A percentile compares a stretch with the other conserved stretches of the same genome.
Conservation (phyloP, 305 asterid species). For the Fraxinus xanthoxyloides region DNA sequence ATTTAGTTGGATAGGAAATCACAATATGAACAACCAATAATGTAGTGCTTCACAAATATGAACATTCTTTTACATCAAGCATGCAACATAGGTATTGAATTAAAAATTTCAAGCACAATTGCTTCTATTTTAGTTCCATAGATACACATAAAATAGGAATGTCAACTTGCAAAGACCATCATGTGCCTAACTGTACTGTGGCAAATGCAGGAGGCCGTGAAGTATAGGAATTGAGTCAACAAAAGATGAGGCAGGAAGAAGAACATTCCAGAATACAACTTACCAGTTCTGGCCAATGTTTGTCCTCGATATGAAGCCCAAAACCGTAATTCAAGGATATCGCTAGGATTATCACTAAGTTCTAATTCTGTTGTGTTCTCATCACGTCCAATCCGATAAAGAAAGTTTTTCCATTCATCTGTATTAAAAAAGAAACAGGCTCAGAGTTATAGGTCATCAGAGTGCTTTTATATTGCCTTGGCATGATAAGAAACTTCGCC, state of each 20-base stretch:
- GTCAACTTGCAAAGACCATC: conserved; percentile 2
- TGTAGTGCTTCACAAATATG: not conserved
- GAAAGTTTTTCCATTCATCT: conserved; percentile 98
- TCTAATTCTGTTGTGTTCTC: conserved; percentile 73
- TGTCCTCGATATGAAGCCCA: conserved; percentile 99
- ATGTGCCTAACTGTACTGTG: not conserved
- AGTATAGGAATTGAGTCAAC: not conserved
- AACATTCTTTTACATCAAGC: conserved; percentile 17
- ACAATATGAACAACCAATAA: not conserved
- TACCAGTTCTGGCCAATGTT: conserved; percentile 92
- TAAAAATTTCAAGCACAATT: not conserved
- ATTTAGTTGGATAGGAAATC: not conserved
- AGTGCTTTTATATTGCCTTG: not conserved
- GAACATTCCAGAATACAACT: conserved; percentile 17
- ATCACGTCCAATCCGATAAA: conserved; percentile 86
- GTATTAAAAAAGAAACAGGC: conserved; percentile 22
- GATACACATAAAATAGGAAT: conserved; percentile 4
- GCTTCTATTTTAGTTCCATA: not conserved
- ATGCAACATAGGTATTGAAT: conserved; percentile 7
- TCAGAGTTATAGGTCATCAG: not conserved
- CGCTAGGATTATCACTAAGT: conserved; percentile 71
- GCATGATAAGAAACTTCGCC: not conserved
- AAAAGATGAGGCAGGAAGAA: not conserved
- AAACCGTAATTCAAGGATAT: conserved; percentile 87
- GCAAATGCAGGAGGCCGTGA: not conserved